Conservation (phyloP, 2,329 filamentous ascomycete genomes). For the Aspergillus proliferans region DNA sequence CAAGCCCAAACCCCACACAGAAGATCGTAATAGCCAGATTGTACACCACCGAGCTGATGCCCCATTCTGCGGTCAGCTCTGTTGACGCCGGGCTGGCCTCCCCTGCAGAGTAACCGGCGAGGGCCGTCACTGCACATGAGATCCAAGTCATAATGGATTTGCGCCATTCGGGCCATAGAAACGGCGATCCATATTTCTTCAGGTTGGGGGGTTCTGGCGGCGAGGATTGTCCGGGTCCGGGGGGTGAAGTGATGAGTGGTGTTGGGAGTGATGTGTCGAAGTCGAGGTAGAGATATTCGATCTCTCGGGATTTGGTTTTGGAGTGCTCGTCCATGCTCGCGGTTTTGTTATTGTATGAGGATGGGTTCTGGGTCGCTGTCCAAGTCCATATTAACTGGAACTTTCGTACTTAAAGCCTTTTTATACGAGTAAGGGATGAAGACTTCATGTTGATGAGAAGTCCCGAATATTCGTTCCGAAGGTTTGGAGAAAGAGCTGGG, state of each 20-base stretch:
- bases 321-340: not conserved
- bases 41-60: conserved; percentile 58
- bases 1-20: conserved; percentile 70
- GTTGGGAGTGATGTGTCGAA: conserved; percentile 55
- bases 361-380: too few species aligned
- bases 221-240: conserved; percentile 23
- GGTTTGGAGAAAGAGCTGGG: too few species aligned
- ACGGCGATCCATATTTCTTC: conserved; percentile 61
- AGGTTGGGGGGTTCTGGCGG: conserved; percentile 60
- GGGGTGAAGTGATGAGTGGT: conserved; percentile 26
- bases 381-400: too few species aligned
- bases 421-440: too few species aligned
- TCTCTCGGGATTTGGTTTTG: conserved; percentile 18
- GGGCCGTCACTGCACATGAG: conserved; percentile 66
- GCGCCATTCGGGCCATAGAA: conserved; percentile 62
- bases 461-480: too few species aligned
- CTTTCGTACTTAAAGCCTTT: too few species aligned
- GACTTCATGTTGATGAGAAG: too few species aligned
- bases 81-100: conserved; percentile 65
- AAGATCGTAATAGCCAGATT: conserved; percentile 74
- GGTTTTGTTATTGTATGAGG: too few species aligned
- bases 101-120: conserved; percentile 76
- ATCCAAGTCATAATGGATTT: conserved; percentile 68
- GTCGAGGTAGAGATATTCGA: conserved; percentile 57
- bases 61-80: conserved; percentile 61